Evolutionary conservation across 805 yeast species (phyloP).

Genomic region (Sungouiella thailandica): DNA sequence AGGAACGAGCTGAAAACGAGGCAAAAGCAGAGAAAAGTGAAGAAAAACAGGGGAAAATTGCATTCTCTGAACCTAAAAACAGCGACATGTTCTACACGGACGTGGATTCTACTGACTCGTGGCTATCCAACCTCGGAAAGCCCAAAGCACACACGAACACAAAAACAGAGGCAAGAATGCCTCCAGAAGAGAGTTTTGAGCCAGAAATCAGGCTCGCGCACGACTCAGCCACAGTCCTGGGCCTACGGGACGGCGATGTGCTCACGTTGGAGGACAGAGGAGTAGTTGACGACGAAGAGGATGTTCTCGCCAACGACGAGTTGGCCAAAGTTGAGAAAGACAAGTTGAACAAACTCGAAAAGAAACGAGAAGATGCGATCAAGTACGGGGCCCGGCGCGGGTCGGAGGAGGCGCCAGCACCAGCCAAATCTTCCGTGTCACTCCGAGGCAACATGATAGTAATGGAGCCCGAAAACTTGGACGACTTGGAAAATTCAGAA

Average conservation of each 20-base stretch:
- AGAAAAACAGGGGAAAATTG: background rate
- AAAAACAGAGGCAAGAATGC: conserved; percentile 1
- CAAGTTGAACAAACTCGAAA: conserved; percentile 24
- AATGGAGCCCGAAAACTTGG: background rate
- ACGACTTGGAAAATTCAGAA: no score
- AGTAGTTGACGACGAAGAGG: conserved; percentile 28
- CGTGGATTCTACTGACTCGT: conserved; percentile 6
- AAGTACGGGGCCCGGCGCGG: conserved; percentile 4
- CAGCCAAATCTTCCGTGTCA: conserved; percentile 10
- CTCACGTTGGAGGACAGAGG: conserved; percentile 55
- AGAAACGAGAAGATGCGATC: conserved; percentile 10
- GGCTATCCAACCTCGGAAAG: conserved; percentile 20
- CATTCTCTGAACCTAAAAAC: no score
- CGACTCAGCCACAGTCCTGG: conserved; percentile 32
- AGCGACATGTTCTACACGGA: conserved; percentile 12
- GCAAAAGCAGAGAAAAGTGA: background rate
- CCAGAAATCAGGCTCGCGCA: conserved; percentile 44
- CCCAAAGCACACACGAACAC: conserved; percentile 39
- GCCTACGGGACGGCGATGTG: conserved; percentile 39
- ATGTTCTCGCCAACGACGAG: conserved; percentile 37
- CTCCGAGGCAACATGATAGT: conserved; percentile 1
- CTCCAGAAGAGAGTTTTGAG: no score
- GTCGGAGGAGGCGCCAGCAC: conserved; percentile 2
- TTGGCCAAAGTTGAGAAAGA: conserved; percentile 21
- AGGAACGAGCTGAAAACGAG: conserved; percentile 7